Evolutionary conservation across 768 basidiomycete species (phyloP).

Genomic region (Suillus variegatus): DNA sequence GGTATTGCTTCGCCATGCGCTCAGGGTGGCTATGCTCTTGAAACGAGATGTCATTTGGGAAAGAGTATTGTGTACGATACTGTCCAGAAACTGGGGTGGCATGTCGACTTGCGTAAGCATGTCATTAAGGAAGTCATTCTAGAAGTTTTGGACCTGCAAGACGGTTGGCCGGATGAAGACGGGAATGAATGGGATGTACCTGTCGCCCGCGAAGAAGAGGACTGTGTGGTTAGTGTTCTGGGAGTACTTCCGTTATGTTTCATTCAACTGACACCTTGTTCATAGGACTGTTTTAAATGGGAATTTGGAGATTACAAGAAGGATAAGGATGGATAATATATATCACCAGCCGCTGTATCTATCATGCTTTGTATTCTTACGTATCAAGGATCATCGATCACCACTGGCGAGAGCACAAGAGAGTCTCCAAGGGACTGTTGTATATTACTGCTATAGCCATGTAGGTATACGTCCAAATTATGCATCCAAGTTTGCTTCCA

Average conservation of each 20-base stretch:
- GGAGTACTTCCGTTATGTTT: neutral
- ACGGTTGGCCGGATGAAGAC: constrained; percentile 38
- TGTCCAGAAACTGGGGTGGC: constrained; percentile 62
- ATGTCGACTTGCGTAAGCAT: constrained; percentile 55
- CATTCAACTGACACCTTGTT: constrained; percentile 4
- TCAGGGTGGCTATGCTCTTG: constrained; percentile 66
- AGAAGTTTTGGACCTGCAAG: constrained; percentile 49
- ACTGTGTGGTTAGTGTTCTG: constrained; percentile 55
- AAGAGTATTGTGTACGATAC: constrained; percentile 68
- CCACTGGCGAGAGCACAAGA: neutral
- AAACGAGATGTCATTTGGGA: constrained; percentile 64
- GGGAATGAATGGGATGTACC: constrained; percentile 54
- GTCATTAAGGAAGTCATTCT: constrained; percentile 56
- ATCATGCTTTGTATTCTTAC: constrained; percentile 9
- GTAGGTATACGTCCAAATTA: neutral
- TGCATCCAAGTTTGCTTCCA: neutral
- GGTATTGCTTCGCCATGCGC: constrained; percentile 54
- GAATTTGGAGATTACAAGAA: constrained; percentile 59
- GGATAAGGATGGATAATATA: constrained; percentile 11
- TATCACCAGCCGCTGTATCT: neutral
- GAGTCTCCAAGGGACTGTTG: neutral
- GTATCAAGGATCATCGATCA: neutral
- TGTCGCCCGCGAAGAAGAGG: constrained; percentile 54
- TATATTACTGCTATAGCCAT: neutral
- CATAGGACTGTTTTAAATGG: constrained; percentile 79